These are phyloP conservation scores for Avena sativa DNA, from an alignment of 176 grass and related monocot species.

Conservation along the genomic window DNA sequence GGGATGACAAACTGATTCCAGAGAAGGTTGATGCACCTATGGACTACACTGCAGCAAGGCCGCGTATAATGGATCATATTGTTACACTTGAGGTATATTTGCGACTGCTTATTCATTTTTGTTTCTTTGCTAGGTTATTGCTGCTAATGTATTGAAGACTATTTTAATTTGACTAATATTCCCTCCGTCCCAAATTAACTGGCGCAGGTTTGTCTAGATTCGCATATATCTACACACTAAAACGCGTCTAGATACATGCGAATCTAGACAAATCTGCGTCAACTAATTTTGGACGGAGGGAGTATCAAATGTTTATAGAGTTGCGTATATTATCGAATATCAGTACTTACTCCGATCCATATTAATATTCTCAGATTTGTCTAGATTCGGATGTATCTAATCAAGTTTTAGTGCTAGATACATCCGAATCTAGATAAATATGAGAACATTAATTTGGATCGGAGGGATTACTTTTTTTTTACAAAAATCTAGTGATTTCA, in stretches of 20 bases:
- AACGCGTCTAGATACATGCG: too few species aligned
- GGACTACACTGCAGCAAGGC: slow-evolving; percentile 86
- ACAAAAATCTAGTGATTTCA: slow-evolving; percentile 6
- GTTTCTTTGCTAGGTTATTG: neutral
- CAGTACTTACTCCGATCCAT: too few species aligned
- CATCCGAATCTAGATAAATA: too few species aligned
- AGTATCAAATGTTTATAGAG: neutral
- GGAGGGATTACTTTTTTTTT: neutral
- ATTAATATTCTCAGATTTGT: too few species aligned
- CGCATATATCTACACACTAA: too few species aligned
- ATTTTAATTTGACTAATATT: slow-evolving; percentile 17
- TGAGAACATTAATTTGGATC: too few species aligned
- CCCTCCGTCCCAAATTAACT: too few species aligned
- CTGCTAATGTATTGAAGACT: slow-evolving; percentile 8
- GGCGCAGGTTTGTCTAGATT: too few species aligned
- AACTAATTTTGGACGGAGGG: too few species aligned
- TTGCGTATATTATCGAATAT: slow-evolving; percentile 13
- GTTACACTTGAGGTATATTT: slow-evolving; percentile 81
- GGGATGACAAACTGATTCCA: slow-evolving; percentile 87
- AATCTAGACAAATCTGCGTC: too few species aligned
- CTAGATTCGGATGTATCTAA: too few species aligned
- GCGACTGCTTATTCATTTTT: slow-evolving; percentile 9
- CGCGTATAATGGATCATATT: slow-evolving; percentile 83
- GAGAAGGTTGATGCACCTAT: slow-evolving; percentile 79
- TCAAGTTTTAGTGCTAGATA: too few species aligned